These are phyloP conservation scores for Aristolochia contorta DNA, from an alignment of 164 flowering plant species.

Conservation along the genomic window DNA sequence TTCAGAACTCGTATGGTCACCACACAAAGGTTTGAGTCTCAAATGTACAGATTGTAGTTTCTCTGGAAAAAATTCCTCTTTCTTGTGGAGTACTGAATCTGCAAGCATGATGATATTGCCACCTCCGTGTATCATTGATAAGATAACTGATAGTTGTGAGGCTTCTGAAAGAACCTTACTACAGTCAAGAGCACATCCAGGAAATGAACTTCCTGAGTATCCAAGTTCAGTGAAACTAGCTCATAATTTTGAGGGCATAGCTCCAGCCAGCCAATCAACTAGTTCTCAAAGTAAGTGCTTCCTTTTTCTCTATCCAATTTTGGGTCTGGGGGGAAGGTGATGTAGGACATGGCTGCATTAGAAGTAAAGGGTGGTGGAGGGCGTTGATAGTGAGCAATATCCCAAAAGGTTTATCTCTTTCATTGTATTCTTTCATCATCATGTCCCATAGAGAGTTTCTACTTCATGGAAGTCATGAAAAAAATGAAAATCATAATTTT, in stretches of 20 bases:
- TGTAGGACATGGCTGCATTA: too few species aligned
- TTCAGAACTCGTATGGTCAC: slow-evolving; percentile 86
- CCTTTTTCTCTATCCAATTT: not conserved
- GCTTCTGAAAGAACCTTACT: slow-evolving; percentile 14
- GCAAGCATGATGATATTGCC: slow-evolving; percentile 25
- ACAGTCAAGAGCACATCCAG: slow-evolving; percentile 4
- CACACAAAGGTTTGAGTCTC: slow-evolving; percentile 45
- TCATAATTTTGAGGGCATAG: slow-evolving; percentile 7
- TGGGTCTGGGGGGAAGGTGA: too few species aligned
- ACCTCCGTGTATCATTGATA: slow-evolving; percentile 10
- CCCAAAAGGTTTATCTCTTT: too few species aligned
- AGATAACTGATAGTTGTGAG: slow-evolving; percentile 12
- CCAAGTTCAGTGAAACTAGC: slow-evolving; percentile 11
- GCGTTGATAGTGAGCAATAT: too few species aligned
- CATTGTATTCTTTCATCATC: too few species aligned
- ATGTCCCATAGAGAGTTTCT: too few species aligned
- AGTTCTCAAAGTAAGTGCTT: slow-evolving; percentile 5
- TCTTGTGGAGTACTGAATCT: slow-evolving; percentile 25
- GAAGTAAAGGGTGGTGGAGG: too few species aligned
- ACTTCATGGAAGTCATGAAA: too few species aligned
- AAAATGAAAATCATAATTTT: too few species aligned
- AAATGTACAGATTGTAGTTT: slow-evolving; percentile 45
- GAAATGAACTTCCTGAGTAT: slow-evolving; percentile 12
- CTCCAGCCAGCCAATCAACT: slow-evolving; percentile 9
- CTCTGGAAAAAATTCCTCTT: slow-evolving; percentile 21